Evolutionary conservation across 2,329 filamentous ascomycete species (phyloP).

Genomic region (Phaeosphaeriaceae sp.): DNA sequence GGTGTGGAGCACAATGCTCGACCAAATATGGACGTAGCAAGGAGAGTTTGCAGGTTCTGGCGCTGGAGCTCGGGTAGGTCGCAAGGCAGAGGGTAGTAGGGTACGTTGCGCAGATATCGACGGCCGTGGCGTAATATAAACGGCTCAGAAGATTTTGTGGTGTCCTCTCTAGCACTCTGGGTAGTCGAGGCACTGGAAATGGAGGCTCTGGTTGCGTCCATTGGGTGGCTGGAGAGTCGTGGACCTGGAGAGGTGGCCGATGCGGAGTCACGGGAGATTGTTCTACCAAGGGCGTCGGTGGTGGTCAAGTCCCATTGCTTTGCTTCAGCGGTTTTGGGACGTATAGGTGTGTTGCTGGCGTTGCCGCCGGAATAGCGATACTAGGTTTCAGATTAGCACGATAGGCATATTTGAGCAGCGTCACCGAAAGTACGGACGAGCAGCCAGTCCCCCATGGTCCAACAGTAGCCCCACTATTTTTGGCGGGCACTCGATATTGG

Average conservation of each 20-base stretch:
- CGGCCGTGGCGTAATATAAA: slow-evolving; percentile 79
- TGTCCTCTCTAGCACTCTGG: slow-evolving; percentile 38
- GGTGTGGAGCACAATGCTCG: slow-evolving; percentile 76
- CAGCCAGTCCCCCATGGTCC: slow-evolving; percentile 45
- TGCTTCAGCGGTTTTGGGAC: slow-evolving; percentile 41
- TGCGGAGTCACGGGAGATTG: slow-evolving; percentile 34
- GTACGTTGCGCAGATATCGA: slow-evolving; percentile 79
- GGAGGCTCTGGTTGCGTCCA: slow-evolving; percentile 48
- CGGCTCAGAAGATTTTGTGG: slow-evolving; percentile 37
- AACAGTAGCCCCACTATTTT: slow-evolving; percentile 44
- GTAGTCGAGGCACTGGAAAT: slow-evolving; percentile 46
- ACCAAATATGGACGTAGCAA: slow-evolving; percentile 82
- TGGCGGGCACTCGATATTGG: slow-evolving; percentile 45
- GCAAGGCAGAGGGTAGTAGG: slow-evolving; percentile 81
- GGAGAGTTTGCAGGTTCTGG: slow-evolving; percentile 81
- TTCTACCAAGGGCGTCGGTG: slow-evolving; percentile 45
- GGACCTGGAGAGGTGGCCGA: slow-evolving; percentile 23
- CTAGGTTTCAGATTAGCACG: slow-evolving; percentile 27
- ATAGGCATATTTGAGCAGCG: slow-evolving; percentile 5
- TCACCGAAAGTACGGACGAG: slow-evolving; percentile 34
- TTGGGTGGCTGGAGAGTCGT: slow-evolving; percentile 27
- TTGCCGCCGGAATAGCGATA: slow-evolving; percentile 45
- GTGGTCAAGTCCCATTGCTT: slow-evolving; percentile 47
- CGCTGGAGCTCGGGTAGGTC: slow-evolving; percentile 87
- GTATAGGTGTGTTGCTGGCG: slow-evolving; percentile 29